Conservation (phyloP, 2,329 filamentous ascomycete genomes). For the Cadophora sp. region DNA sequence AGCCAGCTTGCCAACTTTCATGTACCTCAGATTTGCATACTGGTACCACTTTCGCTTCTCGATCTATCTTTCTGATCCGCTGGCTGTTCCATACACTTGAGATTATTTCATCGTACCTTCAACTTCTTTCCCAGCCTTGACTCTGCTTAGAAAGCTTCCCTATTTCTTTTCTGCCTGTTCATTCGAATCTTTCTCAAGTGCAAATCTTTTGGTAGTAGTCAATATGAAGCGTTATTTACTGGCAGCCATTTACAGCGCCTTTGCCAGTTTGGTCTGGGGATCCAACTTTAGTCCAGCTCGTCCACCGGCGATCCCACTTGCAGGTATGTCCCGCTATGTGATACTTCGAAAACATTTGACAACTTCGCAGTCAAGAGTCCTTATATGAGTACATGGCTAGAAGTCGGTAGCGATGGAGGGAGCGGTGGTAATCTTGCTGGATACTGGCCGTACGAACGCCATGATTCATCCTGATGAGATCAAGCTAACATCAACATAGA, state of each 20-base stretch:
- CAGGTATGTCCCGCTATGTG: conserved; percentile 49
- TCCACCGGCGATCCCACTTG: conserved; percentile 73
- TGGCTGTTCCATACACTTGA: not conserved
- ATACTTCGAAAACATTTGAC: not conserved
- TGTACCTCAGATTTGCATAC: not conserved
- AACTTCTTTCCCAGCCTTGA: too few species aligned
- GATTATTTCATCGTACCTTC: too few species aligned
- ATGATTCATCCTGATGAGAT: not conserved
- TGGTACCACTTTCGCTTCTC: not conserved
- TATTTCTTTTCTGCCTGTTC: too few species aligned
- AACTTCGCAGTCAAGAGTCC: conserved; percentile 63
- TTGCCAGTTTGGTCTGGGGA: conserved; percentile 22
- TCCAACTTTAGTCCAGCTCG: conserved; percentile 69
- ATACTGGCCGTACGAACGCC: conserved; percentile 39
- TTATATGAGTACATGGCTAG: conserved; percentile 77
- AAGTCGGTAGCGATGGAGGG: conserved; percentile 64
- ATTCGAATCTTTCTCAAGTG: not conserved
- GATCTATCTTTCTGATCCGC: not conserved
- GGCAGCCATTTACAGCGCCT: conserved; percentile 17
- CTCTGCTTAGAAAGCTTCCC: too few species aligned
- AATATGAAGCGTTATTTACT: conserved; percentile 33
- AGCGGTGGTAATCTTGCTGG: conserved; percentile 73
- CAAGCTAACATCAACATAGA: conserved; percentile 33
- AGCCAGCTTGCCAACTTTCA: not conserved
- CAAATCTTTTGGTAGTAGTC: not conserved